Evolutionary conservation across 805 yeast genomes (phyloP), one percentile per base, ranked within the genome.

Genomic region (Candida loeiensis): DNA sequence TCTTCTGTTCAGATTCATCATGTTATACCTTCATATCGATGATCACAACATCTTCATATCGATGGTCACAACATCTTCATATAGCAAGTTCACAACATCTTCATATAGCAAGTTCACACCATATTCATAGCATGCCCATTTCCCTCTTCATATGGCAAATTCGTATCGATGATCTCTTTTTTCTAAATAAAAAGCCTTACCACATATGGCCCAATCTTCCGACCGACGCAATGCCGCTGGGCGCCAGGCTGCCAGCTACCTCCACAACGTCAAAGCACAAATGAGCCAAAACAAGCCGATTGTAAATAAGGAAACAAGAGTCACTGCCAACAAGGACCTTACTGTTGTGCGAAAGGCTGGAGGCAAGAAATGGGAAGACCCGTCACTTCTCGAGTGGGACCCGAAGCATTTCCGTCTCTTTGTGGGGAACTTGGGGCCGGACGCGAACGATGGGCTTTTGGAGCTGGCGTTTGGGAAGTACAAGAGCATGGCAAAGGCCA

Each of bases 331-430:
- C 28, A 7, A 6, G 6, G 13, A 5, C 3, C 14, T 25, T 5
- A 28, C 31, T 4, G 31, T 28, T 6, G 31, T 28, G 31, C 31
- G 31, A 28, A 13, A n/a, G 6, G 31, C 31, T 3, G 79, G 79
- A 1, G 76, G 76, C 6, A 57, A 66, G 44, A 58, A 53, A 13
- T 75, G 80, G 80, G 64, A 68, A 26, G 80, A 76, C 44, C 44
- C 61, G 4, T 47, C 74, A 2, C 55, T 75, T 15, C 58, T 67
- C 4, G 83, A 76, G 31, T 83, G 88, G 88, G 75, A 83, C 51
- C 86, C 89, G 0, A 61, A 67, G 13, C 88, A 83, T 48, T 85
- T 80, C 59, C 63, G 87, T 21, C 61, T 85, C 15, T 85, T 85
- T 59, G 85, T 85, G 6, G 95, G 93, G 0, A 47, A 85, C 49